phyloP scores from a whole-genome alignment of 2,329 filamentous ascomycete genomes.

The Diplodia mutila region DNA sequence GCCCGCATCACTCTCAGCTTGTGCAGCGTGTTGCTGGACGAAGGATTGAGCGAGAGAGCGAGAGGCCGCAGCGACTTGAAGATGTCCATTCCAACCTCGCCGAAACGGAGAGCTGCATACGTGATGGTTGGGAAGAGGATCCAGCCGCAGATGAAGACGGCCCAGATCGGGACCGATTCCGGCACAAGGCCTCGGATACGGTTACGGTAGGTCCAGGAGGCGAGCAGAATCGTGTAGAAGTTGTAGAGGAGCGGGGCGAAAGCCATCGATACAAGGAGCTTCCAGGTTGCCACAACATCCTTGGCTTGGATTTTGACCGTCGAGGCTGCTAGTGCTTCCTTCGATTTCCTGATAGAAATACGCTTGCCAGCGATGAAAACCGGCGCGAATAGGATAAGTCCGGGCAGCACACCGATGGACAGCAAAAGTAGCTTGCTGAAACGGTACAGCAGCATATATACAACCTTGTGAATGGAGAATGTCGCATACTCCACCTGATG shows the following conservation, averaged over 20 bases:
- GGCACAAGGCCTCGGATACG: slow-evolving; percentile 82
- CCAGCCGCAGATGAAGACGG: slow-evolving; percentile 74
- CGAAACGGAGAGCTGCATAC: slow-evolving; percentile 90
- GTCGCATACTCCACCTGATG: slow-evolving; percentile 93
- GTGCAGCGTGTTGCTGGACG: slow-evolving; percentile 80
- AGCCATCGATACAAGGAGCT: slow-evolving; percentile 46
- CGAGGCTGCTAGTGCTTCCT: slow-evolving; percentile 45
- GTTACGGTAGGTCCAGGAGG: slow-evolving; percentile 55
- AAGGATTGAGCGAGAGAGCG: slow-evolving; percentile 80
- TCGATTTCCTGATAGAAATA: slow-evolving; percentile 44
- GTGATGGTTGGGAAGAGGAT: slow-evolving; percentile 85
- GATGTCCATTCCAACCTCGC: slow-evolving; percentile 99
- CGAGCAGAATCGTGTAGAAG: slow-evolving; percentile 38
- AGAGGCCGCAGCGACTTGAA: slow-evolving; percentile 91
- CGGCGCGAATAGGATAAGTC: slow-evolving; percentile 76
- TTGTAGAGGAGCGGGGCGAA: slow-evolving; percentile 41
- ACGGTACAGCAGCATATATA: slow-evolving; percentile 78
- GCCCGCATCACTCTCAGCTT: slow-evolving; percentile 74
- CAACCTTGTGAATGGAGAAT: slow-evolving; percentile 75
- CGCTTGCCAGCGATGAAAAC: slow-evolving; percentile 44
- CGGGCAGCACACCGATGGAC: slow-evolving; percentile 80
- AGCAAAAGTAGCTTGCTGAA: slow-evolving; percentile 76
- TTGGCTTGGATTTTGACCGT: slow-evolving; percentile 46
- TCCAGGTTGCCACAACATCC: slow-evolving; percentile 49
- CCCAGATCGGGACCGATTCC: slow-evolving; percentile 76